A percentile compares a stretch with the other conserved stretches of the same genome.
phyloP scores from a whole-genome alignment of 2,329 filamentous ascomycete species.

The Phyllosticta paracitricarpa region DNA sequence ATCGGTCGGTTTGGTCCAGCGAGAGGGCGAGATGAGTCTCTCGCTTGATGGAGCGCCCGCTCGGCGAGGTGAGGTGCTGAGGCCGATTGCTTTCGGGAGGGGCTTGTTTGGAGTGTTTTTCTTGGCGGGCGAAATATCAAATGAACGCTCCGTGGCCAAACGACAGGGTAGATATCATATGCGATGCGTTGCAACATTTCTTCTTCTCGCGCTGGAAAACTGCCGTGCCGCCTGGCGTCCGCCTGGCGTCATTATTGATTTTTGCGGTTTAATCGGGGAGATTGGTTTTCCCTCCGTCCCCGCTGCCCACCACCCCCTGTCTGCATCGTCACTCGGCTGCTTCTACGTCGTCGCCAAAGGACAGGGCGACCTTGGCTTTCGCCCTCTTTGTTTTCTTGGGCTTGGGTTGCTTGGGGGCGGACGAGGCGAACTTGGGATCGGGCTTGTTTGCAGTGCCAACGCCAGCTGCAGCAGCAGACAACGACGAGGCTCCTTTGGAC shows the following conservation, averaged over 20 bases:
- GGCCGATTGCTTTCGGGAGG: not conserved
- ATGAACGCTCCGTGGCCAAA: not conserved
- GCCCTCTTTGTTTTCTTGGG: slow-evolving; percentile 25
- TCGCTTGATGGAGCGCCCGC: not conserved
- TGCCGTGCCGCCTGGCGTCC: not conserved
- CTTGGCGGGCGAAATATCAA: not conserved
- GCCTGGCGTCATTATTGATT: not conserved
- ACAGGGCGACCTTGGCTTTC: slow-evolving; percentile 25
- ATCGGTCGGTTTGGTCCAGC: not conserved
- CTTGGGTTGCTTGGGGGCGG: slow-evolving; percentile 16
- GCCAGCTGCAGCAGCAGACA: too few relatives aligned
- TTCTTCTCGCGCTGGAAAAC: not conserved
- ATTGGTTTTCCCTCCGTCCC: not conserved
- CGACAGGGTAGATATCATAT: not conserved
- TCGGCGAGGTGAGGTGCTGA: not conserved
- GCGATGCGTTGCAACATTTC: not conserved
- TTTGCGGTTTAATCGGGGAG: not conserved
- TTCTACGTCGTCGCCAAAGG: slow-evolving; percentile 22
- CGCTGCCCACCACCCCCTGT: not conserved
- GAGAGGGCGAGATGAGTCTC: not conserved
- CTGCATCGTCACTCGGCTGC: not conserved
- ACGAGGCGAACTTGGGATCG: slow-evolving; percentile 2
- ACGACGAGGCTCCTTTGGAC: slow-evolving; percentile 9
- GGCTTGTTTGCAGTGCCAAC: slow-evolving; percentile 2
- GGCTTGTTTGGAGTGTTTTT: not conserved